phyloP scores from a whole-genome alignment of 1,139 yeast species.

The Saccharomyces hybrid region DNA sequence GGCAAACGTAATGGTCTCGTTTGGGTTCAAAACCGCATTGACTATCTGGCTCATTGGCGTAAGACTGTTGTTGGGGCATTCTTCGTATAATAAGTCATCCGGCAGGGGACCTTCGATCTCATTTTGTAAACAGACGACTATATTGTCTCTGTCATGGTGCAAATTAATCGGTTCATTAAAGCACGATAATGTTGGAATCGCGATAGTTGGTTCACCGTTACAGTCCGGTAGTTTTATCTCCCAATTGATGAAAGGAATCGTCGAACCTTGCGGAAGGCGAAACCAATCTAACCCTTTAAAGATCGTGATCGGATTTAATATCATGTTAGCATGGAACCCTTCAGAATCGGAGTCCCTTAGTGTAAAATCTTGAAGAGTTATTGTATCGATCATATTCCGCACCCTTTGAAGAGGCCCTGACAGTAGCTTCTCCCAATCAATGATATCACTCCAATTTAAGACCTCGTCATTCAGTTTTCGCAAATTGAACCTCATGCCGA shows the following conservation, averaged over 20 bases:
- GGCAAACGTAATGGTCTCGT: background rate
- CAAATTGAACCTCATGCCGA: conserved; percentile 3
- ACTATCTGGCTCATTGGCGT: conserved; percentile 1
- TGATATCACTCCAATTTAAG: conserved; percentile 22
- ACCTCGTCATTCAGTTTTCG: conserved; percentile 20
- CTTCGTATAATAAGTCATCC: background rate
- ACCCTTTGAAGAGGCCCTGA: background rate
- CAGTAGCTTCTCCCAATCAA: conserved; percentile 19
- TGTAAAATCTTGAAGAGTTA: background rate
- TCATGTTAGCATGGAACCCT: background rate
- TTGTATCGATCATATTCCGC: conserved; percentile 5
- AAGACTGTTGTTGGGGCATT: background rate
- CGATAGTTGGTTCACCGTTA: conserved; percentile 7
- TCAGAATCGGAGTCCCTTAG: background rate
- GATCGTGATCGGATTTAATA: background rate
- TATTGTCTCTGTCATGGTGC: background rate
- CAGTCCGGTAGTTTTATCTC: conserved; percentile 11
- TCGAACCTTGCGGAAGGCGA: background rate
- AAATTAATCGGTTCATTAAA: conserved; percentile 4
- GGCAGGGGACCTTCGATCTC: conserved; percentile 9
- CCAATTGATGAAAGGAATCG: conserved; percentile 10
- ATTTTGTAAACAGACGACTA: conserved; percentile 6
- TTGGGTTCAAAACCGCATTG: conserved; percentile 7
- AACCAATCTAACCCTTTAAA: background rate
- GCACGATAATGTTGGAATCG: conserved; percentile 7